phyloP scores from a whole-genome alignment of 1,139 yeast genomes.

The Debaryomyces psychrophilus region DNA sequence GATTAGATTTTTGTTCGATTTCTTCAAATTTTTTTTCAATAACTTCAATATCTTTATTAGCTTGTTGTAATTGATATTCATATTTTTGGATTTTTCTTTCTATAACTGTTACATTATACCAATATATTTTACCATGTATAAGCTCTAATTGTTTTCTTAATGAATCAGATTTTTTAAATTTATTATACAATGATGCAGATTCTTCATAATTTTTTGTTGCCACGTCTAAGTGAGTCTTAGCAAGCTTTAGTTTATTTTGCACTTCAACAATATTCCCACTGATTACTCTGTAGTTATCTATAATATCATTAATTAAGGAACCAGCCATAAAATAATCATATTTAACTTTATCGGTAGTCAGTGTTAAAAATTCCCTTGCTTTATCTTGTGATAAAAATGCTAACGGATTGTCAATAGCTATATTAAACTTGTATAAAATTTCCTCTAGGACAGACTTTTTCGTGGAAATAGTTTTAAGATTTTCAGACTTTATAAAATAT shows the following conservation, averaged over 20 bases:
- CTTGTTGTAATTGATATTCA: conserved; percentile 19
- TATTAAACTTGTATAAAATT: conserved; percentile 69
- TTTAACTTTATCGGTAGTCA: conserved; percentile 69
- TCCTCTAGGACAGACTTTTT: conserved; percentile 69
- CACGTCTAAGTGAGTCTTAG: conserved; percentile 29
- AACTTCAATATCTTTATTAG: conserved; percentile 24
- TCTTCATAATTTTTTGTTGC: conserved; percentile 38
- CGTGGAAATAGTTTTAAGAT: conserved; percentile 56
- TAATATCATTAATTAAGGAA: conserved; percentile 66
- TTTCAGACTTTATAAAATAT: conserved; percentile 57
- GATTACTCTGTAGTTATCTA: conserved; percentile 50
- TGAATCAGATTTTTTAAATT: conserved; percentile 45
- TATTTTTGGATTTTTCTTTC: conserved; percentile 32
- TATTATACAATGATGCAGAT: conserved; percentile 37
- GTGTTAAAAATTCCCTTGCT: conserved; percentile 86
- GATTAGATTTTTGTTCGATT: conserved; percentile 13
- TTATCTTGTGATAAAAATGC: conserved; percentile 92
- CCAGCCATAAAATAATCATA: conserved; percentile 81
- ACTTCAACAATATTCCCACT: conserved; percentile 43
- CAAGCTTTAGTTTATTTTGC: conserved; percentile 39
- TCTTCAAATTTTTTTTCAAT: conserved; percentile 15
- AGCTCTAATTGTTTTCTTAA: conserved; percentile 47
- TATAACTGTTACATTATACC: conserved; percentile 55
- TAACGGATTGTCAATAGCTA: conserved; percentile 89
- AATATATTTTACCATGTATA: conserved; percentile 63